Base-by-base conservation (phyloP, 371 early-diverging fungal species). In the Mortierella sp. region DNA sequence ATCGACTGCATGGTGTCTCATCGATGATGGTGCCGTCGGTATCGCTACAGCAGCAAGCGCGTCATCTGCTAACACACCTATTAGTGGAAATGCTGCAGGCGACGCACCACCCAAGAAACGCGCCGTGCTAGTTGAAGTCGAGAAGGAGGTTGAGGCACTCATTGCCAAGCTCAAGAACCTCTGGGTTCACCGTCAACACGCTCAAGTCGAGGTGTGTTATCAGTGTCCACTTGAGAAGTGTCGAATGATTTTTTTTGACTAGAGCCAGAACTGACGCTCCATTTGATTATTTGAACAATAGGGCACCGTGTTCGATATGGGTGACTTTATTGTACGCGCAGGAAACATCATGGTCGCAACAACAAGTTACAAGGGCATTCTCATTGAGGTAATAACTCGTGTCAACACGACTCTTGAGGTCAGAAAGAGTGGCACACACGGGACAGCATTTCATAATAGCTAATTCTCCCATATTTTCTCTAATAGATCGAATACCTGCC, bases 271-370 rank as follows among this genome's bases (percentile, higher is more conserved):
- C 31, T 60, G 28, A 60, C 4, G 1, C 16, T n/a, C 1, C 21
- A 50, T 50, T 70, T 72, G 14, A 55, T 52, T 10, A 4, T 65
- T 63, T 42, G 45, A 42, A 21, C 28, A 21, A n/a, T 63, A 86
- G 87, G 87, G 87, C 21, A 48, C 82, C 31, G 75, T 86, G 5
- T 86, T 60, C 44, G 87, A 86, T 31, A 65, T 82, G 4, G 87
- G 87, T 9, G 87, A 86, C 74, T 86, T 86, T 71, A 82, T 86
- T 55, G 87, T 86, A 8, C 80, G 87, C 3, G 80, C 80, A 44
- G 87, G 87, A 4, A 86, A 86, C 58, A 86, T 86, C 71, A 80
- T 82, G 83, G 87, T 86, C 50, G 87, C 82, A n/a, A 71, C 80
- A 3, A 78, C 87, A 68, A 86, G 78, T 34, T 86, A 86, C 79